These are phyloP conservation scores for Salix brachista DNA, from an alignment of 345 rosid genomes.

Conservation along the genomic window DNA sequence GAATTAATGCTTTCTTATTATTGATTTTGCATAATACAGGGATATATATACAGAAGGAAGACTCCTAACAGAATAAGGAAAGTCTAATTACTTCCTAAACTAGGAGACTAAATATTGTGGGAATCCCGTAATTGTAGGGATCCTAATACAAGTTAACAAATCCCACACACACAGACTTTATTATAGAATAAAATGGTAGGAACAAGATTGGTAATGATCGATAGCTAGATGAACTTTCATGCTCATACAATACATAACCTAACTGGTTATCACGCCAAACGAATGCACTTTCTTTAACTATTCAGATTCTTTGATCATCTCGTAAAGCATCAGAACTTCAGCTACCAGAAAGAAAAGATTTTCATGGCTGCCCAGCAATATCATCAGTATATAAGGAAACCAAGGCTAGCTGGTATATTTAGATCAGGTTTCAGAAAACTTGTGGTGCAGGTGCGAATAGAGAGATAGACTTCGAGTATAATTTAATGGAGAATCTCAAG, in stretches of 20 bases:
- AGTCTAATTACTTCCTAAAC: too few species aligned
- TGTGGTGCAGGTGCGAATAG: neutral
- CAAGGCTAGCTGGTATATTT: neutral
- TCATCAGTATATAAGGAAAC: neutral
- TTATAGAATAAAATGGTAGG: neutral
- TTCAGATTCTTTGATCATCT: neutral
- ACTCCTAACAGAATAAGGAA: too few species aligned
- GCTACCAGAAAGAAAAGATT: slow-evolving; percentile 1
- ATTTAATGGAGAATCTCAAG: slow-evolving; percentile 7
- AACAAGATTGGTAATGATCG: neutral
- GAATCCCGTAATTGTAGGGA: too few species aligned
- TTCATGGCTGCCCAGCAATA: neutral
- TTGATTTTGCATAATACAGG: too few species aligned
- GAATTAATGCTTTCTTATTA: too few species aligned
- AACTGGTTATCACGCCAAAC: slow-evolving; percentile 2
- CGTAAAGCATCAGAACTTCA: slow-evolving; percentile 13
- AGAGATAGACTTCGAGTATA: neutral
- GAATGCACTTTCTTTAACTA: slow-evolving; percentile 3
- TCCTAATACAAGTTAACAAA: too few species aligned
- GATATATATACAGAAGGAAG: too few species aligned
- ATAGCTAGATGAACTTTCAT: neutral
- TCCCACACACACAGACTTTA: neutral
- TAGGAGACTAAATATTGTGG: too few species aligned
- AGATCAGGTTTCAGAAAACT: neutral
- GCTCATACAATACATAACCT: neutral